Evolutionary conservation across 768 basidiomycete genomes (phyloP).

Genomic region (Xerocomellus amylosporus): DNA sequence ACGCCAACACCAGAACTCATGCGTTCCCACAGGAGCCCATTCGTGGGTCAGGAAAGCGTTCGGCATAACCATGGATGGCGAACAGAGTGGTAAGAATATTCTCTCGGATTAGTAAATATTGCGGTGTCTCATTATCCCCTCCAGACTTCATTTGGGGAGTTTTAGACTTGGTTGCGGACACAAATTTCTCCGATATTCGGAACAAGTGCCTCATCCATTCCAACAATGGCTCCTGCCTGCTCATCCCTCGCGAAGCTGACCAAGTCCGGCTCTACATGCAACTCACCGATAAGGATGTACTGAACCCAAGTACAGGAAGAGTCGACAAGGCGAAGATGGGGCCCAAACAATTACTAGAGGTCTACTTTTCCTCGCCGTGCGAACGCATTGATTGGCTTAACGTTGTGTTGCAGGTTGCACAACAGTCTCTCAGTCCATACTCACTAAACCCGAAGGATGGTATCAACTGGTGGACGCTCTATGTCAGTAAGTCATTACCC

Average conservation of each 20-base stretch:
- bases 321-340: conserved; percentile 40
- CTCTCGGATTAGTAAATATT: background rate
- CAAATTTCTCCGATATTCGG: conserved; percentile 55
- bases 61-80: conserved; percentile 71
- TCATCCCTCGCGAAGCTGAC: conserved; percentile 51
- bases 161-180: conserved; percentile 44
- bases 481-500: conserved; percentile 38
- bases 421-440: conserved; percentile 41
- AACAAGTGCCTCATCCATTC: conserved; percentile 50
- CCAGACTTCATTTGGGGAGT: conserved; percentile 45
- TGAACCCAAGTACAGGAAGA: conserved; percentile 39
- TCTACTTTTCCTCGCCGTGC: conserved; percentile 10
- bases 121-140: background rate
- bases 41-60: conserved; percentile 77
- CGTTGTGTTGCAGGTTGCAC: conserved; percentile 33
- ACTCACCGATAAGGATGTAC: conserved; percentile 39
- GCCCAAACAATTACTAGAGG: conserved; percentile 40
- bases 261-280: conserved; percentile 52
- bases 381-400: background rate
- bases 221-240: conserved; percentile 45
- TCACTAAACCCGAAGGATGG: conserved; percentile 29
- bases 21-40: conserved; percentile 55
- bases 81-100: conserved; percentile 46
- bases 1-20: background rate
- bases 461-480: conserved; percentile 50